Evolutionary conservation across 352 stramenopile genomes (phyloP).

Genomic region (Phytophthora colocasiae): DNA sequence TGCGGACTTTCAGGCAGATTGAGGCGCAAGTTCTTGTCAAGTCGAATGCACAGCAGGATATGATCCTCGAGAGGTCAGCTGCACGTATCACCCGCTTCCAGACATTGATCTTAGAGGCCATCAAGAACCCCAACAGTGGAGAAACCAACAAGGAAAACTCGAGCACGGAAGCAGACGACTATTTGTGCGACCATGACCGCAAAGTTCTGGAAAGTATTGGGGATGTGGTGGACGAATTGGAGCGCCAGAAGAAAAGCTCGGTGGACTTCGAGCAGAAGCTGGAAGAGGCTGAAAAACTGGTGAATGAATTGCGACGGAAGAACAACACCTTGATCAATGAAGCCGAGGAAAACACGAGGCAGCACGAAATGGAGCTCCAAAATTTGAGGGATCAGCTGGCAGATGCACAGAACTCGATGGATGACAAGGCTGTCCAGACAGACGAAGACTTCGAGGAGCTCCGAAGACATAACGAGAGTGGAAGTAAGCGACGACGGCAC

Average conservation of each 20-base stretch:
- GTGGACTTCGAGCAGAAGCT: constrained; percentile 48
- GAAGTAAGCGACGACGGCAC: constrained; percentile 28
- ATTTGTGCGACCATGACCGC: constrained; percentile 68
- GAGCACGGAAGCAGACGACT: constrained; percentile 41
- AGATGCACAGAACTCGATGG: constrained; percentile 23
- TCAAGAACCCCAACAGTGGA: constrained; percentile 24
- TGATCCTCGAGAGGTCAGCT: constrained; percentile 65
- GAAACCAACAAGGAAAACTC: constrained; percentile 2
- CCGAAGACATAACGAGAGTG: constrained; percentile 16
- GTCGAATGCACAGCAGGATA: constrained; percentile 65
- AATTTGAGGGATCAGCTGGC: constrained; percentile 49
- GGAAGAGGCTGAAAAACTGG: constrained; percentile 53
- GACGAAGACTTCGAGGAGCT: constrained; percentile 43
- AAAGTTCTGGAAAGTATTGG: constrained; percentile 64
- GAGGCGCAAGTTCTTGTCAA: constrained; percentile 54
- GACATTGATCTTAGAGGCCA: constrained; percentile 41
- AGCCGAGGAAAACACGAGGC: constrained; percentile 37
- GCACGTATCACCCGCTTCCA: constrained; percentile 70
- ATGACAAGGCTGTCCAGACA: constrained; percentile 62
- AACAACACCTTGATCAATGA: constrained; percentile 61
- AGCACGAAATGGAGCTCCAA: constrained; percentile 45
- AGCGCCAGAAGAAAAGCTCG: constrained; percentile 39
- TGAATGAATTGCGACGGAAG: constrained; percentile 59
- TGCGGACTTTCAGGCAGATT: constrained; percentile 47
- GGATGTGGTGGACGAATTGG: constrained; percentile 64